A percentile compares a stretch with the other conserved stretches of the same genome.
These are phyloP conservation scores for Pseudoneurospora amorphoporcata DNA, from an alignment of 495 filamentous ascomycete species.

Conservation along the genomic window DNA sequence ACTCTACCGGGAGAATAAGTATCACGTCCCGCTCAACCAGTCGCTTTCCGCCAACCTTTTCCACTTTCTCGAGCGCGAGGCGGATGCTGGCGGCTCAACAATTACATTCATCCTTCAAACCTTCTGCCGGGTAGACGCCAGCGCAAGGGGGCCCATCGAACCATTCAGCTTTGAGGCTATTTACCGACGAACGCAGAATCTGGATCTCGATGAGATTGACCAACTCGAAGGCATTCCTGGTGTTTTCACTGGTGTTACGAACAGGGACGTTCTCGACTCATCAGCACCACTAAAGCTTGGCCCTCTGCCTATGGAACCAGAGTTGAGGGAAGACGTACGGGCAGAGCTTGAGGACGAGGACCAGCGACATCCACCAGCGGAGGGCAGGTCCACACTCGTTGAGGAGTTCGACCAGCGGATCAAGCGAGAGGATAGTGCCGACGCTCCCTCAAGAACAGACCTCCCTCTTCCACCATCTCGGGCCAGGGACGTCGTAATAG, in stretches of 20 bases:
- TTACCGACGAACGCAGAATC: constrained; percentile 45
- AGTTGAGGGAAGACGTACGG: constrained; percentile 68
- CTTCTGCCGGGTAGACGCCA: constrained; percentile 59
- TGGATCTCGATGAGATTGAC: constrained; percentile 54
- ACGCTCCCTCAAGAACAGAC: constrained; percentile 63
- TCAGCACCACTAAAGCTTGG: constrained; percentile 60
- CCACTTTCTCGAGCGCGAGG: constrained; percentile 76
- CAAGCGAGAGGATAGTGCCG: constrained; percentile 81
- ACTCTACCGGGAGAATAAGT: constrained; percentile 73
- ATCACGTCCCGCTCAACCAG: constrained; percentile 74
- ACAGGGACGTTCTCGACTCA: constrained; percentile 52
- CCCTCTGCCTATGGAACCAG: constrained; percentile 65
- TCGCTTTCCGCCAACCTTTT: constrained; percentile 69
- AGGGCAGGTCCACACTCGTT: constrained; percentile 54
- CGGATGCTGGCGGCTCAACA: constrained; percentile 64
- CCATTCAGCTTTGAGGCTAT: constrained; percentile 74
- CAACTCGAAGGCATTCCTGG: constrained; percentile 93
- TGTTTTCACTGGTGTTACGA: constrained; percentile 74
- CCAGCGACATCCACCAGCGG: constrained; percentile 51
- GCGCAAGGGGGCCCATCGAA: constrained; percentile 63
- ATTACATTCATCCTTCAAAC: constrained; percentile 66
- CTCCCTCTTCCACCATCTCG: constrained; percentile 79
- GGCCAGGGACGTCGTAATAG: constrained; percentile 81
- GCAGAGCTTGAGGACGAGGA: constrained; percentile 78
- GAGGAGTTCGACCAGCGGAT: constrained; percentile 75